A percentile compares a stretch with the other conserved stretches of the same genome.
phyloP scores from a whole-genome alignment of 2,329 filamentous ascomycete genomes.

The Tolypocladium pustulatum region DNA sequence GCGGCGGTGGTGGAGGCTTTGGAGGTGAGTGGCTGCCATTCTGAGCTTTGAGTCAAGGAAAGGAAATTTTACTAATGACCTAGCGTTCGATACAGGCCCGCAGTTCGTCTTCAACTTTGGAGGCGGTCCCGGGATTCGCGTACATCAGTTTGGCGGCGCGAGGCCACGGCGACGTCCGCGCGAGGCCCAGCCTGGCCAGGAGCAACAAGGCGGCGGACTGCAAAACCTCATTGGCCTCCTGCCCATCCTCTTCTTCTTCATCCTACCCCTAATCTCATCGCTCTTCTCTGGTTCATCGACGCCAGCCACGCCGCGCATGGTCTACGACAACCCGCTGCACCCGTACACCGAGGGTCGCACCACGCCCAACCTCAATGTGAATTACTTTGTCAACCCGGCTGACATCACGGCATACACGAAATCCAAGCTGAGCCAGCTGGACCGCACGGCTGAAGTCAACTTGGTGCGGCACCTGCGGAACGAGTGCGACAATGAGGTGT shows the following conservation, averaged over 20 bases:
- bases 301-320: slow-evolving; percentile 54
- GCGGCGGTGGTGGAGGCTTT: slow-evolving; percentile 59
- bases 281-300: slow-evolving; percentile 47
- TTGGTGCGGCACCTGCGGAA: slow-evolving; percentile 57
- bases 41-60: no score
- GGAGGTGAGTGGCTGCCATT: slow-evolving; percentile 22
- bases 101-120: slow-evolving; percentile 94
- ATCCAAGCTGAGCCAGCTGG: slow-evolving; percentile 62
- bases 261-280: slow-evolving; percentile 74
- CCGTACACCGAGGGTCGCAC: slow-evolving; percentile 67
- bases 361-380: slow-evolving; percentile 59
- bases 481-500: slow-evolving; percentile 66
- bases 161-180: slow-evolving; percentile 67
- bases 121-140: slow-evolving; percentile 79
- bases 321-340: slow-evolving; percentile 59
- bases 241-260: slow-evolving; percentile 79
- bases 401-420: slow-evolving; percentile 63
- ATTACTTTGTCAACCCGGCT: slow-evolving; percentile 75
- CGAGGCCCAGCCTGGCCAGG: slow-evolving; percentile 44
- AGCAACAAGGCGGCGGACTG: slow-evolving; percentile 34
- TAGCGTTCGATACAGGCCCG: slow-evolving; percentile 64
- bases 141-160: slow-evolving; percentile 88
- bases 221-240: slow-evolving; percentile 64
- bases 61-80: slow-evolving; percentile 9
- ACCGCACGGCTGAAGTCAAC: slow-evolving; percentile 64